phyloP scores from a whole-genome alignment of 768 basidiomycete species.

The Inosperma sp. region DNA sequence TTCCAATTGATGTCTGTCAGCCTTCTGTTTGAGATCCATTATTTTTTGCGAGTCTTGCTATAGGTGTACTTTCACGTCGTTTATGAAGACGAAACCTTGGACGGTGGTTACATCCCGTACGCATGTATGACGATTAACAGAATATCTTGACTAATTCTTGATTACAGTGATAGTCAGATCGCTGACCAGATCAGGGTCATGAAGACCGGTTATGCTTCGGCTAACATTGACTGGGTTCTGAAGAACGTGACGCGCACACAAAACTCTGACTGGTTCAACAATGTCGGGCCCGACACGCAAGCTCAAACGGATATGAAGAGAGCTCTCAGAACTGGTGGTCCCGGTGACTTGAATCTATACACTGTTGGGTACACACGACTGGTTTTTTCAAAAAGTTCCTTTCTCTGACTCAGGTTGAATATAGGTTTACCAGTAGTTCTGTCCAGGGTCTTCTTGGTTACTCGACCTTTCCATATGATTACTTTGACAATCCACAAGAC shows the following conservation, averaged over 20 bases:
- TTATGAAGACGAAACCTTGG: too few relatives aligned
- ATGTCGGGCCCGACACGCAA: slow-evolving; percentile 30
- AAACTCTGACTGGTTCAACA: slow-evolving; percentile 44
- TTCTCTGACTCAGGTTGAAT: neutral
- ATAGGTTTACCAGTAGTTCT: slow-evolving; percentile 35
- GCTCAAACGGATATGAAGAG: slow-evolving; percentile 45
- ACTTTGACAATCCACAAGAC: slow-evolving; percentile 32
- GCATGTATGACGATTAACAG: too few relatives aligned
- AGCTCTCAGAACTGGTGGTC: slow-evolving; percentile 36
- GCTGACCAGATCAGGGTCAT: too few relatives aligned
- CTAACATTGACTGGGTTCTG: slow-evolving; percentile 36
- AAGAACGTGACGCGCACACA: slow-evolving; percentile 35
- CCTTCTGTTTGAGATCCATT: too few relatives aligned
- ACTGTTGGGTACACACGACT: slow-evolving; percentile 37
- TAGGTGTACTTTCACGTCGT: too few relatives aligned
- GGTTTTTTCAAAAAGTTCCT: neutral
- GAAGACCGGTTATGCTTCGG: slow-evolving; percentile 34
- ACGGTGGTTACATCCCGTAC: too few relatives aligned
- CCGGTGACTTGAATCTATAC: slow-evolving; percentile 42
- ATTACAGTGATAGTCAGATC: too few relatives aligned
- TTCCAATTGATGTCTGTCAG: too few relatives aligned
- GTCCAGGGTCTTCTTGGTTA: slow-evolving; percentile 46
- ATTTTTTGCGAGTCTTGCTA: too few relatives aligned
- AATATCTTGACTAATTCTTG: too few relatives aligned
- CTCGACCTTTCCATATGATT: slow-evolving; percentile 43